A percentile compares a stretch with the other conserved stretches of the same genome.
Conservation (phyloP, 2,329 filamentous ascomycete species). For the Colletotrichum cuscutae region DNA sequence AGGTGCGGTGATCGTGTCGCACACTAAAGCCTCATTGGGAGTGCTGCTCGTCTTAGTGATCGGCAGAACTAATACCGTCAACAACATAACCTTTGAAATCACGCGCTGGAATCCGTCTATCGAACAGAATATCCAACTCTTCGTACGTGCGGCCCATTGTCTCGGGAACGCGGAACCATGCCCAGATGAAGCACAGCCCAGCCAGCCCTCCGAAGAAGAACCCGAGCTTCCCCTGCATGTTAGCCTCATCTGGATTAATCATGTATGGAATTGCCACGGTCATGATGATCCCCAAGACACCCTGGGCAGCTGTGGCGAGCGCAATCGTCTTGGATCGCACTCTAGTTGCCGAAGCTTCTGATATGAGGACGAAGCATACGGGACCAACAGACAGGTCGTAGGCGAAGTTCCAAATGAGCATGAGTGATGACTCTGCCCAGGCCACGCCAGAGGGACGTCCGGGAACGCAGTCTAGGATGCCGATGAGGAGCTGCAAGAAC, state of each 20-base stretch:
- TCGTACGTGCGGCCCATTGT: slow-evolving; percentile 40
- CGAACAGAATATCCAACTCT: slow-evolving; percentile 45
- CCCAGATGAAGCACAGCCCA: slow-evolving; percentile 38
- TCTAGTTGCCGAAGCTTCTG: slow-evolving; percentile 58
- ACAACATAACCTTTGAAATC: slow-evolving; percentile 52
- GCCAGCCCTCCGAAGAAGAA: slow-evolving; percentile 39
- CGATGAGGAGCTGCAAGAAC: slow-evolving; percentile 53
- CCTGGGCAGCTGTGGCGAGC: slow-evolving; percentile 54
- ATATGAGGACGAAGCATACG: slow-evolving; percentile 60
- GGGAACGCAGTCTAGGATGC: slow-evolving; percentile 56
- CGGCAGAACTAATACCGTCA: not conserved
- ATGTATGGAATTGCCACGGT: slow-evolving; percentile 43
- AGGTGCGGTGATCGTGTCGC: not conserved
- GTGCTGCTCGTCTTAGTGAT: not conserved
- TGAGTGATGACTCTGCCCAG: slow-evolving; percentile 61
- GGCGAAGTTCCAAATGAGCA: slow-evolving; percentile 53
- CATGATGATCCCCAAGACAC: slow-evolving; percentile 48
- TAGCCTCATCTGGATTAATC: slow-evolving; percentile 43
- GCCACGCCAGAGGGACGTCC: slow-evolving; percentile 48
- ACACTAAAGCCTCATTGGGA: not conserved
- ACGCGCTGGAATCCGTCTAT: slow-evolving; percentile 42
- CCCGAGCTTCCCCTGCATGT: slow-evolving; percentile 47
- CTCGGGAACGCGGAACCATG: slow-evolving; percentile 40
- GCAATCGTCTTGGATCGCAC: slow-evolving; percentile 57
- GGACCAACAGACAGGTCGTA: slow-evolving; percentile 51